phyloP scores from a whole-genome alignment of 495 filamentous ascomycete genomes.

The Trichoderma gamsii region DNA sequence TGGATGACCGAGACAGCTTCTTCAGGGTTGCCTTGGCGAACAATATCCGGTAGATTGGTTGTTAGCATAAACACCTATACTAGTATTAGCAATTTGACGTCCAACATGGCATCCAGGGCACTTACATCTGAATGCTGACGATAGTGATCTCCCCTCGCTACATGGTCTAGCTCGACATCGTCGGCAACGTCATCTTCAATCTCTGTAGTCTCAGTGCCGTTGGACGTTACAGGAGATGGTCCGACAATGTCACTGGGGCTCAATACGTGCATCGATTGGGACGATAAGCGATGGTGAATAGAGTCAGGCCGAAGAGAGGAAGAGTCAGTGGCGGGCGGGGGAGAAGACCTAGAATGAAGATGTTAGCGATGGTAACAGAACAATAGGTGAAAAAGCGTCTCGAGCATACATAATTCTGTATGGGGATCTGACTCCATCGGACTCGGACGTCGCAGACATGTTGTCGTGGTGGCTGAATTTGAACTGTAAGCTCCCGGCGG shows the following conservation, averaged over 20 bases:
- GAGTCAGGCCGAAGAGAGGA: slow-evolving; percentile 37
- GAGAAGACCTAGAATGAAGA: slow-evolving; percentile 31
- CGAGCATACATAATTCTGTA: slow-evolving; percentile 46
- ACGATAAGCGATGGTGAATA: slow-evolving; percentile 25
- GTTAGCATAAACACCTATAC: slow-evolving; percentile 52
- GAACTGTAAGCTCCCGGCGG: slow-evolving; percentile 50
- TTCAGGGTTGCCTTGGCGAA: slow-evolving; percentile 51
- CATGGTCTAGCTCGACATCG: slow-evolving; percentile 30
- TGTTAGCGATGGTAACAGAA: slow-evolving; percentile 16
- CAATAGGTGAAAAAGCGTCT: slow-evolving; percentile 13
- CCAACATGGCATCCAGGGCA: slow-evolving; percentile 19
- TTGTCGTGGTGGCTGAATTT: slow-evolving; percentile 56
- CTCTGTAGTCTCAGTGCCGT: slow-evolving; percentile 63
- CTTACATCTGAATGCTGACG: slow-evolving; percentile 16
- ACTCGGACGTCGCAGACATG: slow-evolving; percentile 50
- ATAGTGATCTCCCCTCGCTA: background rate
- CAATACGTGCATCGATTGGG: slow-evolving; percentile 27
- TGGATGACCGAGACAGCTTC: slow-evolving; percentile 84
- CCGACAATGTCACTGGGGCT: slow-evolving; percentile 56
- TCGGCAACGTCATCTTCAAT: slow-evolving; percentile 65
- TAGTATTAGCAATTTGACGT: slow-evolving; percentile 15
- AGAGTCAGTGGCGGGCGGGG: slow-evolving; percentile 30
- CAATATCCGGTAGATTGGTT: slow-evolving; percentile 49
- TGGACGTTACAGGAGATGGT: slow-evolving; percentile 71
- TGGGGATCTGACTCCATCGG: slow-evolving; percentile 40